A percentile compares a stretch with the other conserved stretches of the same genome.
Evolutionary conservation across 306 rosid genomes (phyloP).

Genomic region (Citrullus colocynthis): DNA sequence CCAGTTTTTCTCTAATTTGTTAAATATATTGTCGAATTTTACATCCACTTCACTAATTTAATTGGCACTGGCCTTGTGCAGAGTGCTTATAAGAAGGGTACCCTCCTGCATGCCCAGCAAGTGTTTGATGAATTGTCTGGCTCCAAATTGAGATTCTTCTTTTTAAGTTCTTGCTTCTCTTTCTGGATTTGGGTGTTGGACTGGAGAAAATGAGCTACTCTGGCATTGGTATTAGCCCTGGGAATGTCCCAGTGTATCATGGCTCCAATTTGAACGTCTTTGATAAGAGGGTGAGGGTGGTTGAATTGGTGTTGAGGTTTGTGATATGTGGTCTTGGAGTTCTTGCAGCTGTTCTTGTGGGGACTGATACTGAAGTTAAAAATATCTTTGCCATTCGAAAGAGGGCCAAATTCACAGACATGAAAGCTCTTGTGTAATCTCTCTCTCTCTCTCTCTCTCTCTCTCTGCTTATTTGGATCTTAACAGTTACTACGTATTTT

Average conservation of each 20-base stretch:
- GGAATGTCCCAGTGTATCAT: conserved; percentile 55
- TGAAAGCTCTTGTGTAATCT: conserved; percentile 65
- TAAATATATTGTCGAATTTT: too few species aligned
- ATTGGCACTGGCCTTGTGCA: neutral
- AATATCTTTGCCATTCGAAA: conserved; percentile 53
- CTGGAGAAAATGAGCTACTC: conserved; percentile 46
- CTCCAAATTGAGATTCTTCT: neutral
- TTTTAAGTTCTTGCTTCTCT: neutral
- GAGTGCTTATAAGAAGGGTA: neutral
- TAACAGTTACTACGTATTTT: too few species aligned
- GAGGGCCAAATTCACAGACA: conserved; percentile 61
- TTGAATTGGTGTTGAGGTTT: conserved; percentile 61
- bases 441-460: neutral
- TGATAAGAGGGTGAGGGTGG: conserved; percentile 45
- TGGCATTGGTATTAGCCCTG: conserved; percentile 79
- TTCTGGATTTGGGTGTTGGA: conserved; percentile 9
- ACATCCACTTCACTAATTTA: neutral
- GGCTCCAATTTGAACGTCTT: conserved; percentile 29
- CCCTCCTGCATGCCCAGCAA: neutral
- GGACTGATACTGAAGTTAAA: conserved; percentile 63
- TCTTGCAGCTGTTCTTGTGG: conserved; percentile 64
- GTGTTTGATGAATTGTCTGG: neutral
- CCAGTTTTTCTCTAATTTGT: neutral
- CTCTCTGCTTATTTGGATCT: neutral
- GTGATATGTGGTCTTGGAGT: conserved; percentile 47